A percentile compares a stretch with the other conserved stretches of the same genome.
Evolutionary conservation across 169 alveolate genomes (phyloP).

Genomic region (Plasmodium reichenowi): DNA sequence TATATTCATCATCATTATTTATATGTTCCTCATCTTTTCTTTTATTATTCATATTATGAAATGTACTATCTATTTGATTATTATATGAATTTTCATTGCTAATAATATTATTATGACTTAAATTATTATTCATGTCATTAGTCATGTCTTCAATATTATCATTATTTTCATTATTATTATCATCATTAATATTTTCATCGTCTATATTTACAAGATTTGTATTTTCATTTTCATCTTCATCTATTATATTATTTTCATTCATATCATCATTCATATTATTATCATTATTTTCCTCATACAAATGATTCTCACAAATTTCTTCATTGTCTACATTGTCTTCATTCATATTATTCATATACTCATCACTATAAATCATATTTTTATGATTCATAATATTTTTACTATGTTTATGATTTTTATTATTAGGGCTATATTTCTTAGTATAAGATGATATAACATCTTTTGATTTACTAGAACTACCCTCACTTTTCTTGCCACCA

Average conservation of each 20-base stretch:
- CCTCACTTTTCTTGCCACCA: conserved; percentile 22
- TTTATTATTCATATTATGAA: neutral
- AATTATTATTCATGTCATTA: neutral
- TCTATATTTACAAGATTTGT: too few species aligned
- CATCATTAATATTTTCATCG: too few species aligned
- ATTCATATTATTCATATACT: conserved; percentile 11
- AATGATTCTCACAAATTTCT: conserved; percentile 6
- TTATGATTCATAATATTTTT: too few species aligned
- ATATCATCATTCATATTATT: neutral
- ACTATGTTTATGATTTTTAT: too few species aligned
- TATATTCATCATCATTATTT: conserved; percentile 29
- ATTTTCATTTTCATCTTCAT: conserved; percentile 10
- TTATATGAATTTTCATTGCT: conserved; percentile 10
- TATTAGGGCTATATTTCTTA: too few species aligned
- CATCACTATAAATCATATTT: neutral
- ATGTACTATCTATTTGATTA: conserved; percentile 10
- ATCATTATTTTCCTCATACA: conserved; percentile 9
- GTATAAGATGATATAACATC: conserved; percentile 1
- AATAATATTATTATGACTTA: neutral
- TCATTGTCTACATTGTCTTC: neutral
- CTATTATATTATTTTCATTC: conserved; percentile 6
- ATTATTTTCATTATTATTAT: neutral
- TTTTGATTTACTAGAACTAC: conserved; percentile 25
- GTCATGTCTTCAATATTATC: neutral
- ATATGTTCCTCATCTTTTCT: conserved; percentile 16